Evolutionary conservation across 352 stramenopile genomes (phyloP).

Genomic region (Pythium apleroticum): DNA sequence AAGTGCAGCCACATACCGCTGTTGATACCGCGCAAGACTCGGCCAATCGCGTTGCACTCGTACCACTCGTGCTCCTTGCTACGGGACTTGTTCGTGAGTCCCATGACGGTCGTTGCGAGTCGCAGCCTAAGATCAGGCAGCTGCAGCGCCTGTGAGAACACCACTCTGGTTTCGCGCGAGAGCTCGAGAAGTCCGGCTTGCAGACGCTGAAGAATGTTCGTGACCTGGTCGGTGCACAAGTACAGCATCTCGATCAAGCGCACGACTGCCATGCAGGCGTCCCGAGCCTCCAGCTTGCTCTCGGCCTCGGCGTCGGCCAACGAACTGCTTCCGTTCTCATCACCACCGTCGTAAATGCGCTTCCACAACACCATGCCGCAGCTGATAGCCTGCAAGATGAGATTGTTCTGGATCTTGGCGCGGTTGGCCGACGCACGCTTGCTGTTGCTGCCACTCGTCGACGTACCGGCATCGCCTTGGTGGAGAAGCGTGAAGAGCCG

Average conservation of each 20-base stretch:
- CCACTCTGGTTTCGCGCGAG: constrained; percentile 44
- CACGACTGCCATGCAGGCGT: constrained; percentile 58
- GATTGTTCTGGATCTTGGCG: constrained; percentile 57
- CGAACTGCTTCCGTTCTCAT: constrained; percentile 19
- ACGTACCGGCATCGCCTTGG: constrained; percentile 34
- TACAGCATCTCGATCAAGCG: constrained; percentile 83
- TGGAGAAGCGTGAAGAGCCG: constrained; percentile 62
- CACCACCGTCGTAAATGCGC: constrained; percentile 52
- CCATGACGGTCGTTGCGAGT: constrained; percentile 65
- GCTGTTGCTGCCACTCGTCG: constrained; percentile 22
- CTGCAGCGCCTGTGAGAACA: constrained; percentile 64
- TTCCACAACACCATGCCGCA: constrained; percentile 63
- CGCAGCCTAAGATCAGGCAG: constrained; percentile 58
- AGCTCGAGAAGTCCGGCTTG: constrained; percentile 60
- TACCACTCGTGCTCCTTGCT: constrained; percentile 83
- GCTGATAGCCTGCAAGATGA: constrained; percentile 64
- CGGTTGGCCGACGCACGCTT: constrained; percentile 33
- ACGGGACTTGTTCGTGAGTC: constrained; percentile 70
- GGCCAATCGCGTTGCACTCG: constrained; percentile 69
- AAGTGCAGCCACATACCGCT: constrained; percentile 32
- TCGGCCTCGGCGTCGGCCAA: constrained; percentile 24
- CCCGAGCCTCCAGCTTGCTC: constrained; percentile 50
- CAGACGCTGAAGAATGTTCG: constrained; percentile 73
- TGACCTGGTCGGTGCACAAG: constrained; percentile 65
- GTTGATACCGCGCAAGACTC: constrained; percentile 55